Evolutionary conservation across 2,329 filamentous ascomycete genomes (phyloP).

Genomic region (Chrysoporthe deuterocubensis): DNA sequence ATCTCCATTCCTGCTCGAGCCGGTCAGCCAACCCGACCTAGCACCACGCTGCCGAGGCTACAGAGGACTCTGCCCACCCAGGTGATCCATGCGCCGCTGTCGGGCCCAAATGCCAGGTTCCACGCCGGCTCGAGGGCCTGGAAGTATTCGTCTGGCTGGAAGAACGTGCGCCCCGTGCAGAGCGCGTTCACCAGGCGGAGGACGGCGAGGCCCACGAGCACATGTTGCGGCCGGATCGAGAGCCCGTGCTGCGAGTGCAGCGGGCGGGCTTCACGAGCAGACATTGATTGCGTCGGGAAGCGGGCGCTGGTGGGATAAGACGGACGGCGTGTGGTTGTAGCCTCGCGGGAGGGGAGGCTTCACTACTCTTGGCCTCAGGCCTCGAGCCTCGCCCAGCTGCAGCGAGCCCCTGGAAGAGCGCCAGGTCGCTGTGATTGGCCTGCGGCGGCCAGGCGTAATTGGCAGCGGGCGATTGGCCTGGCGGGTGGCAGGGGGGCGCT

Average conservation of each 20-base stretch:
- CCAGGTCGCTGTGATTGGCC: constrained; percentile 4
- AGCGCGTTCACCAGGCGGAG: constrained; percentile 82
- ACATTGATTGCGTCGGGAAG: constrained; percentile 13
- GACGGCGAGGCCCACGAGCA: constrained; percentile 54
- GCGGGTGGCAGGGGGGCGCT: not conserved
- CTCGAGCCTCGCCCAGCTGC: not conserved
- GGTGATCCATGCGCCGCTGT: constrained; percentile 87
- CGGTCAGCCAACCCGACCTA: not conserved
- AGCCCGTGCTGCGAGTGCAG: constrained; percentile 28
- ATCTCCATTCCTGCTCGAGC: constrained; percentile 80
- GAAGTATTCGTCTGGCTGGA: constrained; percentile 98
- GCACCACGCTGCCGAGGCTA: not conserved
- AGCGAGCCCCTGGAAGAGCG: not conserved
- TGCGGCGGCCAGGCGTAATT: not conserved
- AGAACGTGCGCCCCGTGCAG: constrained; percentile 77
- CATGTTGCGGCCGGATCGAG: constrained; percentile 32
- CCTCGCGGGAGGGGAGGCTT: no score
- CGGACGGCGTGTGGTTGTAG: no score
- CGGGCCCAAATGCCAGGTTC: constrained; percentile 78
- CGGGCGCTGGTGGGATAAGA: not conserved
- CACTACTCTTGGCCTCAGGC: not conserved
- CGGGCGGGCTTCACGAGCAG: constrained; percentile 23
- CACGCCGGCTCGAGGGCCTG: constrained; percentile 95
- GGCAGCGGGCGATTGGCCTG: constrained; percentile 12
- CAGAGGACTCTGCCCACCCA: constrained; percentile 67